Conservation (phyloP, 2,329 filamentous ascomycete genomes). For the Exophiala viscosa region DNA sequence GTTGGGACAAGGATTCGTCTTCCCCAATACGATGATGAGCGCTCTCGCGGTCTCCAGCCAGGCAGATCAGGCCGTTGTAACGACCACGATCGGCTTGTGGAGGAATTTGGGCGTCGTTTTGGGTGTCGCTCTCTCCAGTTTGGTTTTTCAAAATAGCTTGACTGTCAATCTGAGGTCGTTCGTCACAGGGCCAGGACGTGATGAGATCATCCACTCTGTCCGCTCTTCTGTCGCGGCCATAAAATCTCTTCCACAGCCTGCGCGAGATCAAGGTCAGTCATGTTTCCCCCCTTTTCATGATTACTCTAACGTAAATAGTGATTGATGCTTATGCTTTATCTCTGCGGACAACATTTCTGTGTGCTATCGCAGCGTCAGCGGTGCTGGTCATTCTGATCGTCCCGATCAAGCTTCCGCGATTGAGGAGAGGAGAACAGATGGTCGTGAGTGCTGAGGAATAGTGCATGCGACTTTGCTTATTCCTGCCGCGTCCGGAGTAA, state of each 20-base stretch:
- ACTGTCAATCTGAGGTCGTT: slow-evolving; percentile 4
- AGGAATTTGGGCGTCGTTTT: slow-evolving; percentile 21
- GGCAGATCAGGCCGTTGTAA: slow-evolving; percentile 43
- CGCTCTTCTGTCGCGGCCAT: slow-evolving; percentile 15
- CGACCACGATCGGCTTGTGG: slow-evolving; percentile 22
- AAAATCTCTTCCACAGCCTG: slow-evolving; percentile 2
- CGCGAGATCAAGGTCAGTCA: slow-evolving; percentile 14
- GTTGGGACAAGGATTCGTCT: slow-evolving; percentile 40
- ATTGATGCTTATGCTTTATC: slow-evolving; percentile 20
- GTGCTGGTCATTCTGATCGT: slow-evolving; percentile 12
- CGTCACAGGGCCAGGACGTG: slow-evolving; percentile 4
- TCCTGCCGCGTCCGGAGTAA: no score
- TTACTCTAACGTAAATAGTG: slow-evolving; percentile 9
- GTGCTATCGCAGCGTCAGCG: slow-evolving; percentile 13
- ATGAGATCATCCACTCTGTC: slow-evolving; percentile 7
- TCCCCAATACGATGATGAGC: slow-evolving; percentile 40
- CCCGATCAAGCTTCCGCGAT: slow-evolving; percentile 16
- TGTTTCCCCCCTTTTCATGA: background rate
- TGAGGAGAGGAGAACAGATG: slow-evolving; percentile 10
- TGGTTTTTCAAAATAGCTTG: slow-evolving; percentile 21
- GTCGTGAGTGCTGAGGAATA: slow-evolving; percentile 8
- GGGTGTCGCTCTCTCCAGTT: slow-evolving; percentile 21
- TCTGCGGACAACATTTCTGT: slow-evolving; percentile 18
- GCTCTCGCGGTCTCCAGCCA: slow-evolving; percentile 41
- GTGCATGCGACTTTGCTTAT: background rate